phyloP scores from a whole-genome alignment of 139 green algal genomes.

The Edaphochlamys debaryana region DNA sequence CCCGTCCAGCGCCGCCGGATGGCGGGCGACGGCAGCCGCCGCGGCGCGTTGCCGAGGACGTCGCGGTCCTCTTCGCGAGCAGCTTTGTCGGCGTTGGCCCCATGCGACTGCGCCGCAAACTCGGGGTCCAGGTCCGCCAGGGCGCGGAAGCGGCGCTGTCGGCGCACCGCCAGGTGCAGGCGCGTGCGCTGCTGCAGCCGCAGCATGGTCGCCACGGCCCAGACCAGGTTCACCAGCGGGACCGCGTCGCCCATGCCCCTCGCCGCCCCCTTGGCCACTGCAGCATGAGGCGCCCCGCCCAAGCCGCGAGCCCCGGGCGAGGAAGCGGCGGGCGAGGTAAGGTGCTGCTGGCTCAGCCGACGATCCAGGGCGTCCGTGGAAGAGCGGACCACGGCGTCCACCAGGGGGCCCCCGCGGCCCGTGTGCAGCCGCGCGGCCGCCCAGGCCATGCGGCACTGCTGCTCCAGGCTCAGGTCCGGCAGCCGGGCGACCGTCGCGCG shows the following conservation, averaged over 20 bases:
- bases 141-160: neutral
- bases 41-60: neutral
- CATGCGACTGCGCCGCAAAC: neutral
- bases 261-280: neutral
- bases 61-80: neutral
- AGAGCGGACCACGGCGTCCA: neutral
- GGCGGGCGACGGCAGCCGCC: neutral
- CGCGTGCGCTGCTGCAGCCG: neutral
- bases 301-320: no score
- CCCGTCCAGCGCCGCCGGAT: neutral
- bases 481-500: neutral
- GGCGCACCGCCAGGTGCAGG: neutral
- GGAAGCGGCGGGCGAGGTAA: no score
- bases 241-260: neutral
- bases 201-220: neutral
- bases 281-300: neutral
- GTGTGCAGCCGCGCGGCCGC: neutral
- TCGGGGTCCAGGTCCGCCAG: no score
- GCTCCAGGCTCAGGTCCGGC: constrained; percentile 5
- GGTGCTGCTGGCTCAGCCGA: neutral
- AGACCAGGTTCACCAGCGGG: constrained; percentile 13
- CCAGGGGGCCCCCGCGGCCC: neutral
- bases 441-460: constrained; percentile 13
- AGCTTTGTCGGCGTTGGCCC: neutral
- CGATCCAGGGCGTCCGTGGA: neutral